These are phyloP conservation scores for Quercus tomentella DNA, from an alignment of 331 rosid genomes.

Conservation along the genomic window DNA sequence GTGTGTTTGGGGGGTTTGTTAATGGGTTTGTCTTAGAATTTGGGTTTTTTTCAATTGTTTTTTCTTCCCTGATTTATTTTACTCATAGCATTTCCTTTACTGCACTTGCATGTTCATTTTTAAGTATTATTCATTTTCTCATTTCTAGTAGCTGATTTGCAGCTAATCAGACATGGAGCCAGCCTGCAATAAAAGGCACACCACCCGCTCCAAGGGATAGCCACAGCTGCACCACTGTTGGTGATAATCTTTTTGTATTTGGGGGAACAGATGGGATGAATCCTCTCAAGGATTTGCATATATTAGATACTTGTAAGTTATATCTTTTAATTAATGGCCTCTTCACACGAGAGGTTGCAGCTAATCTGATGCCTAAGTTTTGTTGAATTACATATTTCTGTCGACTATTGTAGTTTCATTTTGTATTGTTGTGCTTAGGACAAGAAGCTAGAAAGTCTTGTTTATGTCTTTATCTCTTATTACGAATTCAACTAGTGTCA, in stretches of 20 bases:
- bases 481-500: neutral
- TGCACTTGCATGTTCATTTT: neutral
- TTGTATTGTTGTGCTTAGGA: neutral
- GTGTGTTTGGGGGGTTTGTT: neutral
- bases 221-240: constrained; percentile 81
- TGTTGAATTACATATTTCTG: neutral
- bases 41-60: neutral
- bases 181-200: constrained; percentile 69
- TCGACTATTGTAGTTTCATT: neutral
- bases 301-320: constrained; percentile 80
- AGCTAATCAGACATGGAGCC: constrained; percentile 80
- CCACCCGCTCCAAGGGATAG: constrained; percentile 94
- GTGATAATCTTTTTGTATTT: constrained; percentile 78
- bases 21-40: neutral
- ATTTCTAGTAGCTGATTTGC: constrained; percentile 42
- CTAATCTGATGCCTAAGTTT: neutral
- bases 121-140: constrained; percentile 13
- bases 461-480: neutral
- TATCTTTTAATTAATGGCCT: constrained; percentile 8
- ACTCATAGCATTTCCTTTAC: neutral
- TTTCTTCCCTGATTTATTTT: neutral
- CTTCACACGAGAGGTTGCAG: neutral
- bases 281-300: constrained; percentile 85
- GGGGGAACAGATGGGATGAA: constrained; percentile 97
- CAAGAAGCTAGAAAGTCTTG: neutral